A percentile compares a stretch with the other conserved stretches of the same genome.
Evolutionary conservation across 495 filamentous ascomycete genomes (phyloP).

Genomic region (Amphirosellinia nigrospora): DNA sequence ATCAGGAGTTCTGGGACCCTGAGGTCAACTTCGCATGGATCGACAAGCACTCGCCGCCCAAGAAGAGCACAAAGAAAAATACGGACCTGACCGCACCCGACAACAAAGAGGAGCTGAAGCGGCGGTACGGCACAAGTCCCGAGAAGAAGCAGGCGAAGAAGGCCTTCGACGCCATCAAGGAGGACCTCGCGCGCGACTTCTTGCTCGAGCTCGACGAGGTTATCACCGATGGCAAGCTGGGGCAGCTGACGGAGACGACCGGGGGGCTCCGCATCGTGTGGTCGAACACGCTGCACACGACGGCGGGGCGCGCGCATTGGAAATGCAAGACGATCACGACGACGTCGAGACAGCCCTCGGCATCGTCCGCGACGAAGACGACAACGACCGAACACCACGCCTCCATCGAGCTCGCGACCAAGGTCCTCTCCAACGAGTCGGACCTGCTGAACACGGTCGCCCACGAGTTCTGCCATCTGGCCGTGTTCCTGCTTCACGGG

Average conservation of each 20-base stretch:
- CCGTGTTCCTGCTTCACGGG: constrained; percentile 80
- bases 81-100: not conserved
- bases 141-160: constrained; percentile 56
- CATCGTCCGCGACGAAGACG: not conserved
- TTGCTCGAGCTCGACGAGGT: constrained; percentile 72
- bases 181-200: constrained; percentile 70
- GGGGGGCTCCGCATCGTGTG: constrained; percentile 83
- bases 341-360: constrained; percentile 23
- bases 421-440: constrained; percentile 78
- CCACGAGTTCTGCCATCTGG: constrained; percentile 95
- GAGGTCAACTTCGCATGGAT: constrained; percentile 81
- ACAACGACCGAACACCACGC: constrained; percentile 64
- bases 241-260: constrained; percentile 62
- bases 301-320: constrained; percentile 89
- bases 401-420: constrained; percentile 84
- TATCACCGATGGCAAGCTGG: constrained; percentile 68
- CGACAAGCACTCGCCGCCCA: constrained; percentile 75
- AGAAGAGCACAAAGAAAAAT: constrained; percentile 46
- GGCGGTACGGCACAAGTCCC: constrained; percentile 32
- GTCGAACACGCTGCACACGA: constrained; percentile 84
- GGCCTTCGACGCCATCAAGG: constrained; percentile 71
- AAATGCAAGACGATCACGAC: constrained; percentile 60
- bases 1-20: constrained; percentile 82
- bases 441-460: constrained; percentile 85
- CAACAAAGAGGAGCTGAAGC: constrained; percentile 25